Evolutionary conservation across 2,329 filamentous ascomycete genomes (phyloP).

Genomic region (Alternaria triticina): DNA sequence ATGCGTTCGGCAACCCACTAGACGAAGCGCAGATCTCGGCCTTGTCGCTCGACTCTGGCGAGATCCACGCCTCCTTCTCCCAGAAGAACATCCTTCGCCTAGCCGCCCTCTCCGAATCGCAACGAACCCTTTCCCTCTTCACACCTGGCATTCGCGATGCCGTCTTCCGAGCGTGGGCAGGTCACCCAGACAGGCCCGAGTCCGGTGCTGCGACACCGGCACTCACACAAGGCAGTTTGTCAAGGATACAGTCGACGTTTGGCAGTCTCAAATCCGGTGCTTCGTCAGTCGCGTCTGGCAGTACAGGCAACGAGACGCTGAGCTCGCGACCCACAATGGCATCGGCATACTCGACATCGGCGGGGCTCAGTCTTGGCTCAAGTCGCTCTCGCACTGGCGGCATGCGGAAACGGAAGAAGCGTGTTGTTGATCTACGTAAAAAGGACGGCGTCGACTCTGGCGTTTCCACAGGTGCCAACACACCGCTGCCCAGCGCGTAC

Average conservation of each 20-base stretch:
- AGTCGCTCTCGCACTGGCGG: constrained; percentile 66
- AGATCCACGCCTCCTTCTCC: constrained; percentile 89
- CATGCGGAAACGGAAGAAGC: constrained; percentile 79
- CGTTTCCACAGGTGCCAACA: constrained; percentile 59
- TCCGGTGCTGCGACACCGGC: constrained; percentile 50
- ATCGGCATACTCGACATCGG: constrained; percentile 63
- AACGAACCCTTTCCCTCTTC: constrained; percentile 88
- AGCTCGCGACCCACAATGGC: constrained; percentile 73
- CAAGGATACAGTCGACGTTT: constrained; percentile 54
- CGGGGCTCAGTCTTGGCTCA: constrained; percentile 68
- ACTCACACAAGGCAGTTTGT: constrained; percentile 53
- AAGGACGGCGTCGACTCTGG: constrained; percentile 57
- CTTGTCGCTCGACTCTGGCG: constrained; percentile 78
- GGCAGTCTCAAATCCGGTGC: constrained; percentile 56
- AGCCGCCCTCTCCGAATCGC: constrained; percentile 82
- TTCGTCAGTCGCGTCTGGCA: constrained; percentile 45
- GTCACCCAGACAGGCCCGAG: constrained; percentile 74
- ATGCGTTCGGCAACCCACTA: constrained; percentile 77
- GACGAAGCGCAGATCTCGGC: constrained; percentile 77
- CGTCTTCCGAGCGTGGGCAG: constrained; percentile 91
- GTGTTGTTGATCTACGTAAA: constrained; percentile 80
- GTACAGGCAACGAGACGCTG: constrained; percentile 55
- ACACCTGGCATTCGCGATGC: constrained; percentile 90
- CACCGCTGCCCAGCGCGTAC: constrained; percentile 60
- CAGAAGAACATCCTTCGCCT: constrained; percentile 90